phyloP scores from a whole-genome alignment of 2,329 filamentous ascomycete genomes.

The Purpureocillium takamizusanense region DNA sequence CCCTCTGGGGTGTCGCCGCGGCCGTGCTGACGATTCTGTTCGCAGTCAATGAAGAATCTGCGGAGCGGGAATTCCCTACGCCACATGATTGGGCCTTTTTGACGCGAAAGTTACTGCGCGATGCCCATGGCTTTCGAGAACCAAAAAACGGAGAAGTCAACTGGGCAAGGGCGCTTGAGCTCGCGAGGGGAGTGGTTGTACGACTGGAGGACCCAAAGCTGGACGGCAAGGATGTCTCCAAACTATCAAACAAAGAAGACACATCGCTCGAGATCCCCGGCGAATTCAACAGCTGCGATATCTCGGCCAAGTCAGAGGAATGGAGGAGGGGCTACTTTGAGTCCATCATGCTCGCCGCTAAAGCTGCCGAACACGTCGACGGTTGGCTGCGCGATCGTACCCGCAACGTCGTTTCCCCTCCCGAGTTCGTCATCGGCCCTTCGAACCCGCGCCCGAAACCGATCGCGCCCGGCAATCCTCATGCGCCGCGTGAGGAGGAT shows the following conservation, averaged over 20 bases:
- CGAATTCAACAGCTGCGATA: constrained; percentile 55
- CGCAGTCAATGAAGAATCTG: constrained; percentile 61
- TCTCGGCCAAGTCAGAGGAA: constrained; percentile 66
- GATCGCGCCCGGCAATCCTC: constrained; percentile 52
- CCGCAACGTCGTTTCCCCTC: constrained; percentile 57
- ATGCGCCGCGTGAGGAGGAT: constrained; percentile 64
- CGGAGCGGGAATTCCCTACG: constrained; percentile 70
- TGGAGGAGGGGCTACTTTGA: constrained; percentile 86
- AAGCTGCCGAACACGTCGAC: constrained; percentile 72
- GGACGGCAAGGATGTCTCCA: constrained; percentile 58
- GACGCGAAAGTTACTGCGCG: constrained; percentile 59
- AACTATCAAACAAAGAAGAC: constrained; percentile 53
- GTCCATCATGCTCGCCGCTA: constrained; percentile 66
- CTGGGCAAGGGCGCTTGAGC: constrained; percentile 59
- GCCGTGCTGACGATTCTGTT: constrained; percentile 53
- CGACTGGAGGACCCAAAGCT: constrained; percentile 59
- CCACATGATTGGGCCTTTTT: constrained; percentile 73
- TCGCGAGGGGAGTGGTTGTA: constrained; percentile 49
- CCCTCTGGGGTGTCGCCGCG: constrained; percentile 54
- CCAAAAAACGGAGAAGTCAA: constrained; percentile 46
- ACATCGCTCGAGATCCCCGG: constrained; percentile 58
- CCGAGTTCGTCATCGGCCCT: constrained; percentile 67
- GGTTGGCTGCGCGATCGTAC: constrained; percentile 66
- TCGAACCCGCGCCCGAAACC: constrained; percentile 75
- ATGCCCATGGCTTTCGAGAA: constrained; percentile 50